phyloP scores from a whole-genome alignment of 2,329 filamentous ascomycete genomes.

The Mollisia scopiformis region DNA sequence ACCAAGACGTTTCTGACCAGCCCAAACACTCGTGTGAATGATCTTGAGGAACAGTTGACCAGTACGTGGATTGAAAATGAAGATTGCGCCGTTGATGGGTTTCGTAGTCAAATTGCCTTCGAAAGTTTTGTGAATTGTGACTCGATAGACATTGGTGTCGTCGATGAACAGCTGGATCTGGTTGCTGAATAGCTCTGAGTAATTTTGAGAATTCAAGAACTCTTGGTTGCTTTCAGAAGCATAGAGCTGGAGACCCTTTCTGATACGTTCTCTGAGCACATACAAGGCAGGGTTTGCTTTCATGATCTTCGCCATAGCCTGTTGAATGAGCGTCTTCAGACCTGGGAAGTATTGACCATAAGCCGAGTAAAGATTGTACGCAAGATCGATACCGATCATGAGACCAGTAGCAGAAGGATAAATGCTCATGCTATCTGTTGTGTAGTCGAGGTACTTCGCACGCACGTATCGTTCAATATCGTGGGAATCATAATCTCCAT shows the following conservation, averaged over 20 bases:
- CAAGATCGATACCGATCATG: conserved; percentile 97
- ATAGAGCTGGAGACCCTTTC: conserved; percentile 97
- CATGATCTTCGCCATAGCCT: conserved; percentile 99
- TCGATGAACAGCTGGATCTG: conserved; percentile 99
- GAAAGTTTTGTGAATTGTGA: conserved; percentile 99
- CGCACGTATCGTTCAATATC: conserved; percentile 98
- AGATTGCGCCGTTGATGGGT: conserved; percentile 98
- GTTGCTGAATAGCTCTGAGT: conserved; percentile 98
- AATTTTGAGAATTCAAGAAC: conserved; percentile 99
- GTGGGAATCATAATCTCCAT: conserved; percentile 98
- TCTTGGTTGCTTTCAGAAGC: conserved; percentile 99
- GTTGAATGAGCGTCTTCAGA: conserved; percentile 91
- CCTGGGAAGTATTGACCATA: conserved; percentile 99
- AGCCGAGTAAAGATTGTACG: conserved; percentile 97
- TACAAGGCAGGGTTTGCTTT: conserved; percentile 98
- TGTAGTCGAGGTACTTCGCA: conserved; percentile 98
- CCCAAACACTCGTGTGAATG: conserved; percentile 99
- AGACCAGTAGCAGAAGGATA: conserved; percentile 95
- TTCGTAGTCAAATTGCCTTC: conserved; percentile 99
- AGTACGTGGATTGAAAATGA: conserved; percentile 99
- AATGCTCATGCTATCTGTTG: conserved; percentile 97
- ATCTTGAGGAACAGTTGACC: conserved; percentile 98
- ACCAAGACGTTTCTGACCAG: conserved; percentile 97
- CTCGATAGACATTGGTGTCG: conserved; percentile 98
- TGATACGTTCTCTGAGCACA: conserved; percentile 94